Evolutionary conservation across 2,329 filamentous ascomycete species (phyloP), one percentile per base, ranked within the genome.

Genomic region (Zymoseptoria ardabiliae): DNA sequence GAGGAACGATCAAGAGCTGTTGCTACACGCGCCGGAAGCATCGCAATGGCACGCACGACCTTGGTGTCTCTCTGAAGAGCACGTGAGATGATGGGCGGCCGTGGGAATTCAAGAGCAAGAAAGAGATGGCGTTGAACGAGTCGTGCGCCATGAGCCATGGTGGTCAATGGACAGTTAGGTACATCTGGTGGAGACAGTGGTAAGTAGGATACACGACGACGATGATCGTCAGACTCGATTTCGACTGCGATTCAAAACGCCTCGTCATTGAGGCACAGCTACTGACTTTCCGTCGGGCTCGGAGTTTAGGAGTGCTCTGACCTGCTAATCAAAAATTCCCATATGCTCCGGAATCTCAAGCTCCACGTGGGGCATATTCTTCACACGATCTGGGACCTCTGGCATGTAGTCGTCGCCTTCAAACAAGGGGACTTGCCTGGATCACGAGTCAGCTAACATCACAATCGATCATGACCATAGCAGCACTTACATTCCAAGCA

Each of bases 401-500:
- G 62, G 60, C 61, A 62, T 62, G 0, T 45, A 25, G 50, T 65
- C 63, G 50, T 65, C 63, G 3, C 63, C 61, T 30, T 64, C 62
- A n/a, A 65, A 61, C 54, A 65, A 52, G 19, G 61, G 59, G 17
- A 57, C 56, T 53, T 57, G 56, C 56, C 56, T 57, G 9, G 19
- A 20, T 30, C 17, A 2, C 11, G 35, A 41, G 35, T 41, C 35
- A 41, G 35, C 10, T 41, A 17, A 5, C 35, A 41, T 17, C 35
- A 41, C 35, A 41, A 17, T 41, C 35, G 13, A 13, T 41, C 35
- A 41, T 41, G 35, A 41, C 35, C 10, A 3, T 17, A 4, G 10
- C 35, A 41, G 17, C 35, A 65, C 59, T 58, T 61, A 62, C 63
- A 65, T 65, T 11, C 63, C 64, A 45, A 64, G 58, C 2, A 66